A percentile compares a stretch with the other conserved stretches of the same genome.
phyloP scores from a whole-genome alignment of 164 flowering plant species.

The Platanus orientalis region DNA sequence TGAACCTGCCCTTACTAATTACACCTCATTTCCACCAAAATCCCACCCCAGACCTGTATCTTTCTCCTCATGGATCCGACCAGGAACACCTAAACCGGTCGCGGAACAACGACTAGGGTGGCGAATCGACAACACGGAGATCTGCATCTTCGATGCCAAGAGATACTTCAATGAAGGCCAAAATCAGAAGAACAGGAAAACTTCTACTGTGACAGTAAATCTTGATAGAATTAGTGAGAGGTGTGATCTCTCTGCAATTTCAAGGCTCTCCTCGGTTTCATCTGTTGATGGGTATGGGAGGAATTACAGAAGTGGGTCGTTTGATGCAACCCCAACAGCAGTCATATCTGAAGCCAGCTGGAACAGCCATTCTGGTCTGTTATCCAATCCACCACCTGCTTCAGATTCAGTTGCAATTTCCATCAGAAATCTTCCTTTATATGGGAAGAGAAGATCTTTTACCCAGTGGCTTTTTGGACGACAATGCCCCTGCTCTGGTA shows the following conservation, averaged over 20 bases:
- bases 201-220: constrained; percentile 4
- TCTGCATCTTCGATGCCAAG: constrained; percentile 72
- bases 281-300: constrained; percentile 40
- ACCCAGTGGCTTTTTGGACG: constrained; percentile 47
- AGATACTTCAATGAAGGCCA: constrained; percentile 58
- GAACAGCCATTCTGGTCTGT: constrained; percentile 87
- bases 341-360: constrained; percentile 90
- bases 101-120: background rate
- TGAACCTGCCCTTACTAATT: constrained; percentile 4
- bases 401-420: constrained; percentile 39
- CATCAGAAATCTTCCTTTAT: constrained; percentile 17
- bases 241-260: constrained; percentile 4
- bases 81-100: constrained; percentile 1
- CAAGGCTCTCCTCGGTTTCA: constrained; percentile 53
- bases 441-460: constrained; percentile 20
- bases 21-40: constrained; percentile 8
- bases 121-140: constrained; percentile 37
- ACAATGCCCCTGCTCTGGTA: constrained; percentile 74
- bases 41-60: constrained; percentile 26
- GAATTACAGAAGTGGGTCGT: constrained; percentile 48
- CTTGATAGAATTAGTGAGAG: constrained; percentile 9
- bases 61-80: constrained; percentile 36
- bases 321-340: constrained; percentile 81
- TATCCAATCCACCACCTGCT: constrained; percentile 62
- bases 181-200: constrained; percentile 14